Evolutionary conservation across 257 asterid genomes (phyloP), one percentile per base, ranked within the genome.

Genomic region (Verbena officinalis): DNA sequence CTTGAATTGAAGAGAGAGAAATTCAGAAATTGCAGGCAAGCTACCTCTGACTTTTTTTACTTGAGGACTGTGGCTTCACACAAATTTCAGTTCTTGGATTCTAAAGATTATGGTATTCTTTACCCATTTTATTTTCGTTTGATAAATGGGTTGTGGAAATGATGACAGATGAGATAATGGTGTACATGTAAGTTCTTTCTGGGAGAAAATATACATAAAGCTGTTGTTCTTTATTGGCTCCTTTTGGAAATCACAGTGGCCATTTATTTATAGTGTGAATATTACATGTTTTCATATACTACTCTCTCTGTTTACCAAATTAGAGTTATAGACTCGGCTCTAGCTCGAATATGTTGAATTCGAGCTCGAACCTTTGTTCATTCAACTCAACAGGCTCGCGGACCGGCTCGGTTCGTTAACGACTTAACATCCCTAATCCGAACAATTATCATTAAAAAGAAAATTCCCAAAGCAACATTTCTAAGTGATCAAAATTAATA

Each of bases 41-140:
- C 48, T 64, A 54, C 65, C 80, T 66, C 77, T n/a, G 64, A 11
- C 24, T 54, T 43, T 75, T 67, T 62, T 62, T 53, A 56, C 57
- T 9, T 8, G 75, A 59, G 72, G 62, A n/a, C 31, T 31, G 57
- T 45, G 64, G 68, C 62, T 57, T 60, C 73, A 38, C 44, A 45
- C 62, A 17, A 33, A 34, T 21, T 61, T 39, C 17, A 9, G 48
- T 44, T 5, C 3, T 38, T 38, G 44, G 13, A 38, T 38, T 7
- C 13, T 38, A 56, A 42, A 24, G 11, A 13, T 9, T 5, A 6
- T 11, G 22, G 7, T 23, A 53, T 43, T 27, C 11, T 50, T 36
- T 48, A 11, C 12, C 30, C 34, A 54, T 27, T 48, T 12, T 49
- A 3, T 44, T 49, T 17, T 30, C 59, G 19, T 20, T 36, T 42